Base-by-base conservation (phyloP, 306 rosid genomes). In the Lathyrus aphaca region DNA sequence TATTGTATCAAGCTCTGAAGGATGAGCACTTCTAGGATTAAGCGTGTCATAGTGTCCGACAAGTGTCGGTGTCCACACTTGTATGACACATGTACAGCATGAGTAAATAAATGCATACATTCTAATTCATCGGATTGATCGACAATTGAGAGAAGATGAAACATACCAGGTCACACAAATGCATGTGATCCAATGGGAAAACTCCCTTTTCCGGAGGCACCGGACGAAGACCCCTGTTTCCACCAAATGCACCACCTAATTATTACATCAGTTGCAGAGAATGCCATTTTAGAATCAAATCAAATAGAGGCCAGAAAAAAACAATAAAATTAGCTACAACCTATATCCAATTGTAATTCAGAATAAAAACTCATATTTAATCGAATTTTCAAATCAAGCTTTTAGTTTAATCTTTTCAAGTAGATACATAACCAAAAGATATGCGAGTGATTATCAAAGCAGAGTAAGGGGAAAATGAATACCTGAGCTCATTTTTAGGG, bases 121-220 rank as follows among this genome's bases (percentile, higher is more conserved):
- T 12, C 40, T 5, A 40, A 62, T 43, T 5, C 10, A 39, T 19
- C 8, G 43, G 19, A 4, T 65, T 40, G 18, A 56, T 70, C n/a
- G 56, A 72, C 23, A 44, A 32, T 42, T 8, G 19, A 11, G 62
- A 38, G 64, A 13, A 58, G 57, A 13, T 55, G 44, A n/a, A 63
- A 44, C 68, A 49, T 85, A 94, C 98, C 84, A 72, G 66, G 83
- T 94, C 98, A 82, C 98, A 94, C 62, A 94, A 83, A 82, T 90
- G 98, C 95, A 90, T 69, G 74, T 81, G 97, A 68, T 90, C 98
- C 86, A 94, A 87, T 61, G 98, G 98, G 74, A 90, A 94, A 67
- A 94, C 79, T 64, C 98, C 98, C 82, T 94, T 94, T 74, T 94
- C 97, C 2, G 98, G 98, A 75, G 97, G 98, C 57, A 94, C 86